These are phyloP conservation scores for Ogataea paraovalis DNA, from an alignment of 805 yeast species.

Conservation along the genomic window DNA sequence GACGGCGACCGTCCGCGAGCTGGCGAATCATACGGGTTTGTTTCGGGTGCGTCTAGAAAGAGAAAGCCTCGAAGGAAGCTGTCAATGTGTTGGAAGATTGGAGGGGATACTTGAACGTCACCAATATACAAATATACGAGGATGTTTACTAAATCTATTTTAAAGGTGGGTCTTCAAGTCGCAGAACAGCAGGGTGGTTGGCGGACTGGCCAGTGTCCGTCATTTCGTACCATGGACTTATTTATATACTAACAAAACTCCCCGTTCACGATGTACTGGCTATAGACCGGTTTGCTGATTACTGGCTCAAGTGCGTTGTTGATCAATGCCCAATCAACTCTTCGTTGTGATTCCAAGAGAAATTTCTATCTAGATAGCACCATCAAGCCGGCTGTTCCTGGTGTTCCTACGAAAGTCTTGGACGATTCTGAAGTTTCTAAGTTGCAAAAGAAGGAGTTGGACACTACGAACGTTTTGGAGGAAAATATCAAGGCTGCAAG, in stretches of 20 bases:
- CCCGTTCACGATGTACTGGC: neutral
- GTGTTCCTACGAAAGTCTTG: slow-evolving; percentile 16
- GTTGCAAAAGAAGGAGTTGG: slow-evolving; percentile 12
- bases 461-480: slow-evolving; percentile 38
- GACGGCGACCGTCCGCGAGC: too few relatives aligned
- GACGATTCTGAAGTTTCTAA: slow-evolving; percentile 11
- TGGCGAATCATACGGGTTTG: neutral
- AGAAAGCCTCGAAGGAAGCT: neutral
- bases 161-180: neutral
- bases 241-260: neutral
- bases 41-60: neutral
- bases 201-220: too few relatives aligned
- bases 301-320: slow-evolving; percentile 7
- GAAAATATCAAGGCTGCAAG: slow-evolving; percentile 45
- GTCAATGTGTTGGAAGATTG: too few relatives aligned
- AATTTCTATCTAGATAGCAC: slow-evolving; percentile 23
- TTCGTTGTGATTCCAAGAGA: slow-evolving; percentile 25
- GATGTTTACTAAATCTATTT: neutral
- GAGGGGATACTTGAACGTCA: too few relatives aligned
- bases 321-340: slow-evolving; percentile 5
- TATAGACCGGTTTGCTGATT: slow-evolving; percentile 8
- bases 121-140: neutral
- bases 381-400: slow-evolving; percentile 16
- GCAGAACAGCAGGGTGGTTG: too few relatives aligned
- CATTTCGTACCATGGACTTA: too few relatives aligned